phyloP scores from a whole-genome alignment of 192 early-diverging fungal genomes.

The Coemansia reversa region DNA sequence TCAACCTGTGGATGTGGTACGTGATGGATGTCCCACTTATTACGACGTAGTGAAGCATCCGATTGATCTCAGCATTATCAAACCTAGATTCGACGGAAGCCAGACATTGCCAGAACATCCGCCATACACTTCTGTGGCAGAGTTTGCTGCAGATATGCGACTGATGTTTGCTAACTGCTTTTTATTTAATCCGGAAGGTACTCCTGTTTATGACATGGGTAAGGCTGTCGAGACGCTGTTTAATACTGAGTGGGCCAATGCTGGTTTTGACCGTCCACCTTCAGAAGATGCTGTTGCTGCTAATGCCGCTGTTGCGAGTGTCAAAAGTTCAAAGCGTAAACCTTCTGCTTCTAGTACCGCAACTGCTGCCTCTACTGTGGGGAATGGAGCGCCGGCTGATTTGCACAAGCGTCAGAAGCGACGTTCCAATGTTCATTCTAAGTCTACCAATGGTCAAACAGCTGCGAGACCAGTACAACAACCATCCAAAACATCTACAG shows the following conservation, averaged over 20 bases:
- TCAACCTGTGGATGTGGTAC: conserved; percentile 61
- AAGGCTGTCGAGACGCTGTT: conserved; percentile 57
- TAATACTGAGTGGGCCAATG: conserved; percentile 51
- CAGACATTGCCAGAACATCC: neutral
- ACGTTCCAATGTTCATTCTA: too few species aligned
- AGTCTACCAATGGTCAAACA: too few species aligned
- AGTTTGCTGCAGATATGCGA: conserved; percentile 57
- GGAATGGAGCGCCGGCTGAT: too few species aligned
- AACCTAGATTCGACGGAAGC: conserved; percentile 35
- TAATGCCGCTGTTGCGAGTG: neutral
- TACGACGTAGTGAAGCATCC: conserved; percentile 63
- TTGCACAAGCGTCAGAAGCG: too few species aligned
- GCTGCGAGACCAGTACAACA: too few species aligned
- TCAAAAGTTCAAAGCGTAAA: neutral
- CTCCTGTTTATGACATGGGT: conserved; percentile 66
- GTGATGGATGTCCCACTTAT: conserved; percentile 66
- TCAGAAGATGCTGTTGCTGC: neutral
- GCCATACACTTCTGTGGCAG: conserved; percentile 38
- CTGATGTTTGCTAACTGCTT: conserved; percentile 67
- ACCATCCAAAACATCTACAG: too few species aligned
- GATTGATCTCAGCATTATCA: conserved; percentile 67
- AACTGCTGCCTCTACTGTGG: too few species aligned
- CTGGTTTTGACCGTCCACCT: neutral
- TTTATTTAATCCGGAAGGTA: conserved; percentile 68
- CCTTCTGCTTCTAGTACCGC: neutral